These are phyloP conservation scores for Kodamaea sagamina DNA, from an alignment of 805 yeast species.

Conservation along the genomic window DNA sequence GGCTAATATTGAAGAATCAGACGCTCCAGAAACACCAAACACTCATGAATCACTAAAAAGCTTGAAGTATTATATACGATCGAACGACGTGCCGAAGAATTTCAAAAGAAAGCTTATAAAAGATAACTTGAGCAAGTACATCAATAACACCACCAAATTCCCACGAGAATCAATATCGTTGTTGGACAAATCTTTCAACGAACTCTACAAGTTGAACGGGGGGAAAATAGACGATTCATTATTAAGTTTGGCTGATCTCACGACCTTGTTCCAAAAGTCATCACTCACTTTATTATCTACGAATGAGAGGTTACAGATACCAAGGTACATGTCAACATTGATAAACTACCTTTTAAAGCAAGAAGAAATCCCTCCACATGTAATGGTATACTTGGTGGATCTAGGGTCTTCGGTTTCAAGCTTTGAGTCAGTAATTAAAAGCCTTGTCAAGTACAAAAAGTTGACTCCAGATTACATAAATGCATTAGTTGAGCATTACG, in stretches of 20 bases:
- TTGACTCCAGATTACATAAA: conserved; percentile 21
- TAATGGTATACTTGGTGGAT: conserved; percentile 29
- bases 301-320: conserved; percentile 17
- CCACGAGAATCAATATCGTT: conserved; percentile 19
- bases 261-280: conserved; percentile 8
- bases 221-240: conserved; percentile 7
- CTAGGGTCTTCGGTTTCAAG: conserved; percentile 24
- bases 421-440: conserved; percentile 16
- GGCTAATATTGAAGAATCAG: not conserved
- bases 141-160: conserved; percentile 13
- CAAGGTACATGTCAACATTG: conserved; percentile 31
- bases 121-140: conserved; percentile 21
- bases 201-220: conserved; percentile 19
- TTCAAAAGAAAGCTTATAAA: conserved; percentile 22
- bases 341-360: conserved; percentile 22
- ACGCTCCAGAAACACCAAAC: not conserved
- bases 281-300: conserved; percentile 7
- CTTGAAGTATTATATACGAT: conserved; percentile 29
- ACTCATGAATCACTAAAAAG: conserved; percentile 12
- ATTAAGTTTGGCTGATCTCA: conserved; percentile 5
- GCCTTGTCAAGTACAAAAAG: conserved; percentile 15
- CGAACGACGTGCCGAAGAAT: conserved; percentile 27
- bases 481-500: conserved; percentile 18
- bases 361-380: conserved; percentile 18
- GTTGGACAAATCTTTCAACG: conserved; percentile 24